Base-by-base conservation (phyloP, 805 yeast genomes). In the Wickerhamiella australiensis region DNA sequence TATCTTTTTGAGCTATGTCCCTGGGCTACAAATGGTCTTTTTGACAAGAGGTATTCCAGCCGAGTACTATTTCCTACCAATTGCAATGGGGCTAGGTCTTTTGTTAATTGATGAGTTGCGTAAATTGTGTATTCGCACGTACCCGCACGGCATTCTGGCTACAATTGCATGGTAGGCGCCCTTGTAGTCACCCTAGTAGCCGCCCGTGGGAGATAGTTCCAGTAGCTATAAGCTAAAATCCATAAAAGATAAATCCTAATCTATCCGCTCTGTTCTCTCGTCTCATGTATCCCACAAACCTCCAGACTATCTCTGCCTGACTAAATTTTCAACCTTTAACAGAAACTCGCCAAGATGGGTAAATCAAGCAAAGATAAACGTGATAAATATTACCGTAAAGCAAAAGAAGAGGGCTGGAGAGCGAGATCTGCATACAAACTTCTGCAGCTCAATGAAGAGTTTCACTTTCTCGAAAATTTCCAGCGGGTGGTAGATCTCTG, bases 371-470 rank as follows among this genome's bases (percentile, higher is more conserved):
- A 90, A 61, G 96, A 90, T 63, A 90, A 90, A 66, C 73, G 97
- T 65, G 97, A 88, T 66, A 68, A 88, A 52, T 90, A 88, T 67
- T 57, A 60, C 56, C 59, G 98, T 65, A 80, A 85, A 62, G 98
- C 98, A 51, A 92, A 92, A 61, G 98, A 92, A 63, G 94, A 88
- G 64, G 98, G 98, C 11, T 92, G 94, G 85, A 73, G 98, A 58
- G 98, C 98, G 1, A 72, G 98, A 40, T 87, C 96, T 0, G 98
- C 98, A 0, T 92, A 86, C 72, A 92, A 92, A 63, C 74, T 92
- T 9, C 71, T 92, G 3, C 98, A 92, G 63, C 68, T 92, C 44
- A 82, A 92, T 60, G 95, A 90, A 50, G 88, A 92, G 63, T 92
- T 90, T 63, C 81, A 83, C 54, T 75, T 87, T 33, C 77, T 92